Evolutionary conservation across 768 basidiomycete genomes (phyloP).

Genomic region (Coprinellus aureogranulatus): DNA sequence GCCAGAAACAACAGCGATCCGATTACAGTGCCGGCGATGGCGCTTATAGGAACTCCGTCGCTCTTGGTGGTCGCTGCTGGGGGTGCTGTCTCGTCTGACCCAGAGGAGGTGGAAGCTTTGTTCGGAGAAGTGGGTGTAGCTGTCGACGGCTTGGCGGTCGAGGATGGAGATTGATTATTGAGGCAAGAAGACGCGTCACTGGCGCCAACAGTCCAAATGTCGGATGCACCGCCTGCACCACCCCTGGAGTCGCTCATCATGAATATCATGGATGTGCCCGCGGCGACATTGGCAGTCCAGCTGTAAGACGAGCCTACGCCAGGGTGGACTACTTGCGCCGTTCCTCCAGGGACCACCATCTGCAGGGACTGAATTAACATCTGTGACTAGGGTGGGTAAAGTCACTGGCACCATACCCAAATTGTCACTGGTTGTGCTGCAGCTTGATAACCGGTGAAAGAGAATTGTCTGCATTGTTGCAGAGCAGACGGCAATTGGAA

Average conservation of each 20-base stretch:
- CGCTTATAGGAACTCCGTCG: conserved; percentile 36
- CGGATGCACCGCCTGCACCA: conserved; percentile 59
- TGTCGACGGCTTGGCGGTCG: conserved; percentile 33
- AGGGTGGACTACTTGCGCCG: conserved; percentile 43
- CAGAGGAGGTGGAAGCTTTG: conserved; percentile 16
- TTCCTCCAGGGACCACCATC: conserved; percentile 66
- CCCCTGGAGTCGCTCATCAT: conserved; percentile 51
- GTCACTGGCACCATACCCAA: conserved; percentile 32
- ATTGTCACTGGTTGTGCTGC: conserved; percentile 57
- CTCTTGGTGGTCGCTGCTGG: no score
- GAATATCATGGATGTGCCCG: conserved; percentile 59
- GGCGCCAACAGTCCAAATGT: conserved; percentile 43
- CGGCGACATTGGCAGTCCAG: conserved; percentile 59
- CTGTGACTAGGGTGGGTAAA: neutral
- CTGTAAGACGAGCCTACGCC: conserved; percentile 38
- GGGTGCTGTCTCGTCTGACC: conserved; percentile 11
- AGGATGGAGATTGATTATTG: conserved; percentile 49
- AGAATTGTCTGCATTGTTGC: conserved; percentile 57
- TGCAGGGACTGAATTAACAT: conserved; percentile 19
- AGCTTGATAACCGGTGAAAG: conserved; percentile 40
- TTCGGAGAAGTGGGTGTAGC: conserved; percentile 19
- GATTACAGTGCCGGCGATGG: conserved; percentile 51
- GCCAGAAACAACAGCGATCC: conserved; percentile 54
- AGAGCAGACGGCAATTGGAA: conserved; percentile 53
- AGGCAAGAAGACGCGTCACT: conserved; percentile 54